Evolutionary conservation across 169 alveolate species (phyloP).

Genomic region (Plasmodium gonderi): DNA sequence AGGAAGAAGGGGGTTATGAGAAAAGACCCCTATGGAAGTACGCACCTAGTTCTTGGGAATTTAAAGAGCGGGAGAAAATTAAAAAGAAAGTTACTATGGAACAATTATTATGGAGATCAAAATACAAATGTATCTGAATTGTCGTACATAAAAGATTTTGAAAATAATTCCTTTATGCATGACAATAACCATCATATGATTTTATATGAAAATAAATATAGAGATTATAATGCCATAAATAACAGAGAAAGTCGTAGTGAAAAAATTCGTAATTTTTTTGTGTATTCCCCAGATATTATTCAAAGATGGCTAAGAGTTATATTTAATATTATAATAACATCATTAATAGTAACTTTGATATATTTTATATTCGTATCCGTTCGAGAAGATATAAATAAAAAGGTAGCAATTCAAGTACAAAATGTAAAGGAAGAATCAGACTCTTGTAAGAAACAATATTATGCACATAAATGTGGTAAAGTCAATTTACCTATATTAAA

Average conservation of each 20-base stretch:
- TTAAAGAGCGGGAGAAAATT: constrained; percentile 7
- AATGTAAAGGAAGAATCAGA: constrained; percentile 70
- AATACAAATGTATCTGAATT: constrained; percentile 60
- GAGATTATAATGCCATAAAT: constrained; percentile 5
- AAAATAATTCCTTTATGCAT: constrained; percentile 47
- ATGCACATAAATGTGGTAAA: constrained; percentile 75
- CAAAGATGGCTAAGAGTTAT: constrained; percentile 74
- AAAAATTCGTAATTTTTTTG: constrained; percentile 19
- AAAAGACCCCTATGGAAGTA: constrained; percentile 46
- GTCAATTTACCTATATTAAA: constrained; percentile 64
- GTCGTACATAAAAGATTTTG: constrained; percentile 47
- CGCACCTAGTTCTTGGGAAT: constrained; percentile 19
- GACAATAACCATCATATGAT: constrained; percentile 39
- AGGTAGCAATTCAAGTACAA: constrained; percentile 67
- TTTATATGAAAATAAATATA: constrained; percentile 45
- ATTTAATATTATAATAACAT: constrained; percentile 60
- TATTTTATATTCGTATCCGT: constrained; percentile 70
- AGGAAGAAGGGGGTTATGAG: constrained; percentile 24
- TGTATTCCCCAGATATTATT: constrained; percentile 71
- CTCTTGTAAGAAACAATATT: constrained; percentile 61
- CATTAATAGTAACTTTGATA: constrained; percentile 44
- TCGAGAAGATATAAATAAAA: constrained; percentile 68
- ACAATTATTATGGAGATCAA: constrained; percentile 8
- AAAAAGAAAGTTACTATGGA: constrained; percentile 10
- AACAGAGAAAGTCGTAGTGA: constrained; percentile 3